Base-by-base conservation (phyloP, 2,329 filamentous ascomycete species). In the Aspergillus awamori region DNA sequence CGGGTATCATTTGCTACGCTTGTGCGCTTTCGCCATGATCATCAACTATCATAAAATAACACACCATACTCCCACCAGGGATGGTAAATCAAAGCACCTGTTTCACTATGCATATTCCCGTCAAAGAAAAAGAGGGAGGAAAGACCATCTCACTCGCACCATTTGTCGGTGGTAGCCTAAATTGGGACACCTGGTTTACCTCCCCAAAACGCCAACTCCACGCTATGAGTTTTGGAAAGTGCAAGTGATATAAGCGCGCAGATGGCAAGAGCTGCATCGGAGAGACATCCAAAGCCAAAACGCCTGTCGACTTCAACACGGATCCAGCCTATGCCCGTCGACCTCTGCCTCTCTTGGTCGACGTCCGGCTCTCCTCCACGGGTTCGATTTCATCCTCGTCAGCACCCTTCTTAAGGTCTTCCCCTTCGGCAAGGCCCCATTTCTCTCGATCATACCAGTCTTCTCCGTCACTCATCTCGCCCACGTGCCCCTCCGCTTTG, bases 391-490 rank as follows among this genome's bases (percentile, higher is more conserved):
- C 86, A 66, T 88, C 86, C 59, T 83, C 81, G 59, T 86, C 83
- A 41, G 84, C 83, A 0, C 86, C 86, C 70, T 88, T 88, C 64
- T 83, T 82, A 56, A 88, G 71, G 60, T 84, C 82, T 47, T 84
- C 83, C 1, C 83, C 82, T 38, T 78, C 76, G 3, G 67, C 70
- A n/a, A 89, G 72, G 0, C 81, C 82, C 86, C 85, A 88, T 67
- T 86, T 83, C 58, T 86, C 83, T 20, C 80, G 77, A 68, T 89
- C 87, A 65, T 87, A 87, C 87, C 87, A 89, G 68, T 89, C 87
- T 74, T 89, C 87, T 2, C 87, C 86, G 67, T 89, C 87, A 57
- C 84, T 87, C 85, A 88, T 84, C 70, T 89, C 86, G 4, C 86
- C 85, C 15, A 87, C 75, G 71, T 89, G 87, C 5, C 79, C 86